phyloP scores from a whole-genome alignment of 345 rosid species.

The Boechera divaricarpa region DNA sequence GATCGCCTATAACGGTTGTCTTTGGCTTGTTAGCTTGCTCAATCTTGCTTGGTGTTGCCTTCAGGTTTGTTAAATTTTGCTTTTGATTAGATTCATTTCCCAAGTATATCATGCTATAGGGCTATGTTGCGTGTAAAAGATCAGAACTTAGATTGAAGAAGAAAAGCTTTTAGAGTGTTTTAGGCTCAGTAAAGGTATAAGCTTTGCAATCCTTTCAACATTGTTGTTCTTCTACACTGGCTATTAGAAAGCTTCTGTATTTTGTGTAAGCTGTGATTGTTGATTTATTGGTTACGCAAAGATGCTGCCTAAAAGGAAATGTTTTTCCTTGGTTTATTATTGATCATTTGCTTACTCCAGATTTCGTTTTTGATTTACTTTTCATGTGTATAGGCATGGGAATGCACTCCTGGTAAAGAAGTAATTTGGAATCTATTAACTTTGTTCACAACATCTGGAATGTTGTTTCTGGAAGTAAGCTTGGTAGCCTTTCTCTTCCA shows the following conservation, averaged over 20 bases:
- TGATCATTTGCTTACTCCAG: neutral
- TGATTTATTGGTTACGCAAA: neutral
- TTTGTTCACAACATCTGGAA: constrained; percentile 83
- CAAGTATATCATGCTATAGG: neutral
- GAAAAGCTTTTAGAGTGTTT: neutral
- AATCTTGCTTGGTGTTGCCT: constrained; percentile 86
- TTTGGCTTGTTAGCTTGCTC: constrained; percentile 96
- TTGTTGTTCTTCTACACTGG: neutral
- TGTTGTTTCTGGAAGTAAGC: constrained; percentile 94
- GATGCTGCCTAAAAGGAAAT: neutral
- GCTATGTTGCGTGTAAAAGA: constrained; percentile 8
- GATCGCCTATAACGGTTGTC: constrained; percentile 81
- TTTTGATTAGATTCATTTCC: neutral
- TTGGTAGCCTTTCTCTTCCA: constrained; percentile 89
- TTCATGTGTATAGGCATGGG: constrained; percentile 67
- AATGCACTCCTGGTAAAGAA: constrained; percentile 85
- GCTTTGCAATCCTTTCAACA: neutral
- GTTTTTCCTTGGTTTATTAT: neutral
- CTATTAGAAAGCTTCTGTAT: neutral
- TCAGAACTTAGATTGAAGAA: constrained; percentile 15
- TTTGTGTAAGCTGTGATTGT: neutral
- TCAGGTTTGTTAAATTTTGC: constrained; percentile 60
- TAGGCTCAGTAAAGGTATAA: neutral
- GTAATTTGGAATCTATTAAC: constrained; percentile 82
- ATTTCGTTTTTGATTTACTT: neutral